Conservation (phyloP, 2,329 filamentous ascomycete genomes). For the Aureobasidium sp. region DNA sequence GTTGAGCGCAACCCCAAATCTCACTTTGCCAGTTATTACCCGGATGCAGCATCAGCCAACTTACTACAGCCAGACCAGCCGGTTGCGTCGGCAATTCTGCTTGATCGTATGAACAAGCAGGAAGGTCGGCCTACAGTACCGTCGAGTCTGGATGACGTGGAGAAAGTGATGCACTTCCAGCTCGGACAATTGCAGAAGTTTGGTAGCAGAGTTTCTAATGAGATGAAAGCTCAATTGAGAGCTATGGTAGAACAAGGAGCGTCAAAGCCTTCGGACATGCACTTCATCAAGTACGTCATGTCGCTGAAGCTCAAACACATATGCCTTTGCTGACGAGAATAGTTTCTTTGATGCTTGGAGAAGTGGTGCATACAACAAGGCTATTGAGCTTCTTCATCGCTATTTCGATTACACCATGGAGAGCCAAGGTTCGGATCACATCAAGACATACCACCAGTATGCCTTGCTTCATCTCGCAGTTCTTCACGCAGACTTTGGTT, state of each 20-base stretch:
- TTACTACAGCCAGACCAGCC: constrained; percentile 36
- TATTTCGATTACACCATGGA: constrained; percentile 84
- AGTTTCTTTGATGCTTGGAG: constrained; percentile 90
- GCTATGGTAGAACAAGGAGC: constrained; percentile 60
- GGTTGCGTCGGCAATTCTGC: constrained; percentile 13
- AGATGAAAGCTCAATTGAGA: constrained; percentile 61
- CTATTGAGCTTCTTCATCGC: constrained; percentile 84
- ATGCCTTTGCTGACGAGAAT: background rate
- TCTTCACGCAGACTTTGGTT: constrained; percentile 91
- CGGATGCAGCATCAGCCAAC: constrained; percentile 9
- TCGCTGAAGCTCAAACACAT: background rate
- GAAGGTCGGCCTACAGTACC: constrained; percentile 25
- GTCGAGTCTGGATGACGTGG: constrained; percentile 72
- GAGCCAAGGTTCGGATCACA: constrained; percentile 59
- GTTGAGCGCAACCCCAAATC: constrained; percentile 45
- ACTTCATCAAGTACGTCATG: constrained; percentile 61
- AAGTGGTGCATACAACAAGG: constrained; percentile 79
- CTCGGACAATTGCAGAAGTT: constrained; percentile 79
- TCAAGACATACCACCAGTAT: constrained; percentile 87
- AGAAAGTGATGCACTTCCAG: constrained; percentile 78
- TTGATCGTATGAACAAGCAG: constrained; percentile 19
- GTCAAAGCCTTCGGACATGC: constrained; percentile 63
- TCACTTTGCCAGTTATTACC: constrained; percentile 17
- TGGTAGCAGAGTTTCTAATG: constrained; percentile 69
- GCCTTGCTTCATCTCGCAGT: constrained; percentile 89